Conservation (phyloP, 108 stramenopile species). For the Pinguiococcus pyrenoidosus region DNA sequence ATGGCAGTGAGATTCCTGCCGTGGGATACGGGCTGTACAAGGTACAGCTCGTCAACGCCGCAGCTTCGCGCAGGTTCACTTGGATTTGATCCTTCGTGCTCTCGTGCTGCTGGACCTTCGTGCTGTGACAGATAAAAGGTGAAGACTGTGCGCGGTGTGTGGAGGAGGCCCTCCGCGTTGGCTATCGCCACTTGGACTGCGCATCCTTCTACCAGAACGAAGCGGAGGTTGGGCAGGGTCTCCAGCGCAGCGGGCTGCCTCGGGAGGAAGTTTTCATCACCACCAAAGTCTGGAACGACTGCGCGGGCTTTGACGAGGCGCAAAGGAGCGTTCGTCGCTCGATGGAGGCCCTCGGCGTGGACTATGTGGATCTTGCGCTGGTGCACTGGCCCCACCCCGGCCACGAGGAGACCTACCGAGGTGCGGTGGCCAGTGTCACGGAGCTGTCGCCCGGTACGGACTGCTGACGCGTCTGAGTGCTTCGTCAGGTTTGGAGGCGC, state of each 20-base stretch:
- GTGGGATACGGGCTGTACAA: no score
- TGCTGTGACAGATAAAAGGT: no score
- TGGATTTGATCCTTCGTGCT: no score
- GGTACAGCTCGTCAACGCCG: no score
- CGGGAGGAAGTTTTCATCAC: constrained; percentile 66
- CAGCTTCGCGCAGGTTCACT: no score
- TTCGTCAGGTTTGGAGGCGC: constrained; percentile 51
- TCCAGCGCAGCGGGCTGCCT: constrained; percentile 23
- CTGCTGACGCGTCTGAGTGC: constrained; percentile 24
- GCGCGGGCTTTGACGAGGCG: constrained; percentile 57
- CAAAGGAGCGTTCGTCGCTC: constrained; percentile 52
- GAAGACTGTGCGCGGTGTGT: no score
- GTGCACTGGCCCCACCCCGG: constrained; percentile 57
- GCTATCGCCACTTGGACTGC: no score
- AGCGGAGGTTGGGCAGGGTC: constrained; percentile 60
- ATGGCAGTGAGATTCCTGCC: no score
- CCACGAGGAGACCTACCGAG: not conserved
- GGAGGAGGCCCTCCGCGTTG: no score
- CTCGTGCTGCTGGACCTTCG: no score
- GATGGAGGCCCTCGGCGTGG: constrained; percentile 57
- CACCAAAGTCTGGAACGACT: constrained; percentile 78
- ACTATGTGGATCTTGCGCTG: constrained; percentile 71
- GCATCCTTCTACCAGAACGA: constrained; percentile 80
- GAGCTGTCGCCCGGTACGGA: no score
- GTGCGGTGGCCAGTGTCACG: no score